phyloP scores from a whole-genome alignment of 2,329 filamentous ascomycete genomes.

The Exophiala mesophila region DNA sequence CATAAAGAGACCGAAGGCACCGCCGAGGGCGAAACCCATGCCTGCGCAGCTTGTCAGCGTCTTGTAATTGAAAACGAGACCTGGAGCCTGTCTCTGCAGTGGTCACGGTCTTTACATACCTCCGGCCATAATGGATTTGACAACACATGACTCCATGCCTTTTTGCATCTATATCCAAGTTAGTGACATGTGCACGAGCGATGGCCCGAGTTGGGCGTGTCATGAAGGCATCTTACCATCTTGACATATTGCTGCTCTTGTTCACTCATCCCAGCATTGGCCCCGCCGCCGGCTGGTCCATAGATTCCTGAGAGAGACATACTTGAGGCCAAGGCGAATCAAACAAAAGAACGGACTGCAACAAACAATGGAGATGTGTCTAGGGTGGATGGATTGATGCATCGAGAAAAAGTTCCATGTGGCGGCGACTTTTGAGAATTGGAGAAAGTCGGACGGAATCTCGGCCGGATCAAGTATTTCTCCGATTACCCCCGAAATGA shows the following conservation, averaged over 20 bases:
- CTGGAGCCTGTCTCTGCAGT: background rate
- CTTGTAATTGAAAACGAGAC: background rate
- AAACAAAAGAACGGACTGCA: background rate
- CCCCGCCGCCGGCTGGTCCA: slow-evolving; percentile 11
- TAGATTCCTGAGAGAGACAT: slow-evolving; percentile 16
- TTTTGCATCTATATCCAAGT: slow-evolving; percentile 60
- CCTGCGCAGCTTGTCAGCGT: slow-evolving; percentile 37
- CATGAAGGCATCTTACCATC: slow-evolving; percentile 34
- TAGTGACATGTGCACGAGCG: background rate
- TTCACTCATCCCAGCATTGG: slow-evolving; percentile 38
- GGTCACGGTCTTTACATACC: too few species aligned
- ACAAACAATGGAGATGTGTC: background rate
- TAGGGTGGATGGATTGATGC: slow-evolving; percentile 1
- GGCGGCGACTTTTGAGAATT: background rate
- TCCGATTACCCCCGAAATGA: too few species aligned
- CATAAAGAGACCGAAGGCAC: slow-evolving; percentile 96
- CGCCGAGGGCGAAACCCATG: slow-evolving; percentile 91
- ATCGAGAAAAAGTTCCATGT: background rate
- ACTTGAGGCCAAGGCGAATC: background rate
- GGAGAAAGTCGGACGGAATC: background rate
- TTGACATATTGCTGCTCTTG: slow-evolving; percentile 47
- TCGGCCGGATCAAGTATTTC: too few species aligned
- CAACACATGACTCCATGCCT: slow-evolving; percentile 86
- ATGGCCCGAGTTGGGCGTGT: background rate
- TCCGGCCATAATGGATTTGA: slow-evolving; percentile 83